These are phyloP conservation scores for Cordyceps cateniannulata DNA, from an alignment of 2,329 filamentous ascomycete species.

Conservation along the genomic window DNA sequence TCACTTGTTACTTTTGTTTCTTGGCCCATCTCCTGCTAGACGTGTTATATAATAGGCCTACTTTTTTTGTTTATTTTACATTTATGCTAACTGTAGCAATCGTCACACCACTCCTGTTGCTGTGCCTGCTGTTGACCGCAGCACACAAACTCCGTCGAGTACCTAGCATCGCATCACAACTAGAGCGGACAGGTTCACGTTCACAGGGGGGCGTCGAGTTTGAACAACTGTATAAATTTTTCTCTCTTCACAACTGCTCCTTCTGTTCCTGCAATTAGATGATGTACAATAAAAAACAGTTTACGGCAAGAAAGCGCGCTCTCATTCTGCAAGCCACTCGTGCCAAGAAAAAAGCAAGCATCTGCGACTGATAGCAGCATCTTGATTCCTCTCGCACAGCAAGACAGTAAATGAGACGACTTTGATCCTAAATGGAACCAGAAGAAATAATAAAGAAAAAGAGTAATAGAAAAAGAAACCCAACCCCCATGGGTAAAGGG, in stretches of 20 bases:
- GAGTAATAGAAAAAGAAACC: slow-evolving; percentile 5
- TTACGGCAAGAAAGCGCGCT: slow-evolving; percentile 21
- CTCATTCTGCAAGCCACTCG: neutral
- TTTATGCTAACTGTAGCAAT: too few relatives aligned
- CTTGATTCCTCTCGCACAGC: neutral
- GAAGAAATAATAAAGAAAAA: slow-evolving; percentile 3
- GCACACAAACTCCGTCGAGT: too few relatives aligned
- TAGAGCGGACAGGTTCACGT: neutral
- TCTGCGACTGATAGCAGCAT: neutral
- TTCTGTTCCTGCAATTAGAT: slow-evolving; percentile 19
- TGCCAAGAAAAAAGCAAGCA: neutral
- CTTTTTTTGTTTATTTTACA: too few relatives aligned
- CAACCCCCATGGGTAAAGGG: neutral
- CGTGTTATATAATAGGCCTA: too few relatives aligned
- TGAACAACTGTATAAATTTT: slow-evolving; percentile 15
- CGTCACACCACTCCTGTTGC: too few relatives aligned
- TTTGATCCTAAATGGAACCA: slow-evolving; percentile 9
- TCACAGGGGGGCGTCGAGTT: neutral
- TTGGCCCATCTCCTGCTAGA: neutral
- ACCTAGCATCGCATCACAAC: neutral
- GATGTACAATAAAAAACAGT: slow-evolving; percentile 22
- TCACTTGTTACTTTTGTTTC: neutral
- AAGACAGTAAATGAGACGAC: neutral
- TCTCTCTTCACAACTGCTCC: slow-evolving; percentile 9
- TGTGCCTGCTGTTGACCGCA: too few relatives aligned